Evolutionary conservation across 2,329 filamentous ascomycete species (phyloP).

Genomic region (Trichophyton equinum): DNA sequence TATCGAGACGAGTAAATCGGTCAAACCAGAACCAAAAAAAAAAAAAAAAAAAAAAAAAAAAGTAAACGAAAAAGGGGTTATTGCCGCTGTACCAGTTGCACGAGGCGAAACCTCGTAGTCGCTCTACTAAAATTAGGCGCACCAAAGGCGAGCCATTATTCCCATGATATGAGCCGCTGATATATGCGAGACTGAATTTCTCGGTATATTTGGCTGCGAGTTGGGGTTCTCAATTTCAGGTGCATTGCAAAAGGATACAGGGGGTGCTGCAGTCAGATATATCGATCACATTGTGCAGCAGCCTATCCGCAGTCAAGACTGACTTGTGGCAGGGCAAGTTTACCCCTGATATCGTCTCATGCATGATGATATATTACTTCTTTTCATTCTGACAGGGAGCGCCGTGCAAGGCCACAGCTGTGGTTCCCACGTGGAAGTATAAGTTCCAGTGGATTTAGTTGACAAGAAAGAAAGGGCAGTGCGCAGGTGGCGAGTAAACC

Average conservation of each 20-base stretch:
- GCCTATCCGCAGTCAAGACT: not conserved
- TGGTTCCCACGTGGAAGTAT: slow-evolving; percentile 1
- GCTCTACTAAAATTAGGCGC: not conserved
- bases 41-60: not conserved
- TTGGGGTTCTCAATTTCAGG: too few species aligned
- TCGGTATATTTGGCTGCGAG: not conserved
- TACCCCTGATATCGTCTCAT: not conserved
- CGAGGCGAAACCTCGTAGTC: not conserved
- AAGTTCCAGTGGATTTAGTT: not conserved
- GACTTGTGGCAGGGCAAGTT: not conserved
- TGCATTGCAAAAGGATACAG: not conserved
- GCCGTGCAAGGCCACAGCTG: not conserved
- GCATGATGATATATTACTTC: slow-evolving; percentile 3
- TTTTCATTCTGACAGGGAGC: not conserved
- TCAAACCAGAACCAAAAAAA: not conserved
- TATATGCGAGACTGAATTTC: not conserved
- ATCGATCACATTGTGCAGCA: not conserved
- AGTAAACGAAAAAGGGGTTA: not conserved
- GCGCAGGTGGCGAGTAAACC: not conserved
- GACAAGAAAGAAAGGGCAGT: not conserved
- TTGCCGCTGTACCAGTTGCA: not conserved
- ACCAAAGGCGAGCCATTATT: not conserved
- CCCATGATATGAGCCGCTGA: not conserved
- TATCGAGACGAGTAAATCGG: not conserved
- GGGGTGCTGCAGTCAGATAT: not conserved